Evolutionary conservation across 1,284 basidiomycete genomes (phyloP).

Genomic region (Golubevia sp.): DNA sequence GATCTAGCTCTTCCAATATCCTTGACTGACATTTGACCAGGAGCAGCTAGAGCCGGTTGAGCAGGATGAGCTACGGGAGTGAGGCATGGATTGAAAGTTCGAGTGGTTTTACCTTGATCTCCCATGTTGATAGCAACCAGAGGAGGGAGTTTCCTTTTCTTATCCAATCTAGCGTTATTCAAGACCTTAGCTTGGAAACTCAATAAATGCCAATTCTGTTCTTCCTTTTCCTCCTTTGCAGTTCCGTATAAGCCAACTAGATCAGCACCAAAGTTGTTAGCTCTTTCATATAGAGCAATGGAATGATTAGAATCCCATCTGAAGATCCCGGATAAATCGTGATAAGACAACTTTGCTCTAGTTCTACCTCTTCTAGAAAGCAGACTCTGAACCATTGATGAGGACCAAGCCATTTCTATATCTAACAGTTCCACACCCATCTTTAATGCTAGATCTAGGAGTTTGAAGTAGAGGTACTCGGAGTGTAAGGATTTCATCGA

Average conservation of each 20-base stretch:
- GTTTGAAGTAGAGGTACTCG: constrained; percentile 12
- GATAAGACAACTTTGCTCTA: constrained; percentile 10
- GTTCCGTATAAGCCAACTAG: constrained; percentile 13
- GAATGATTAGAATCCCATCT: constrained; percentile 11
- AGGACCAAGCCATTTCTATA: constrained; percentile 14
- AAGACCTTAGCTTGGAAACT: constrained; percentile 9
- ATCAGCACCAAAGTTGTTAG: constrained; percentile 10
- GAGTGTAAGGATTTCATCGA: constrained; percentile 9
- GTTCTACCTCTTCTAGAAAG: constrained; percentile 5
- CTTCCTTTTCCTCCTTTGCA: background rate
- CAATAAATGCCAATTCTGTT: constrained; percentile 15
- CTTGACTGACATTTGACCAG: constrained; percentile 13
- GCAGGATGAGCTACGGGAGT: constrained; percentile 16
- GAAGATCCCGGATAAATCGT: constrained; percentile 13
- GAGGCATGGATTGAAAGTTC: constrained; percentile 14
- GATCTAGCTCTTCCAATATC: constrained; percentile 6
- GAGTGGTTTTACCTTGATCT: constrained; percentile 7
- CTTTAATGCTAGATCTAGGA: constrained; percentile 8
- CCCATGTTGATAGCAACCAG: constrained; percentile 23
- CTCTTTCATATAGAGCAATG: constrained; percentile 13
- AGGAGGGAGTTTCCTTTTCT: constrained; percentile 5
- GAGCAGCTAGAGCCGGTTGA: constrained; percentile 12
- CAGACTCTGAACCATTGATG: background rate
- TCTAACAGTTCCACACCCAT: constrained; percentile 15
- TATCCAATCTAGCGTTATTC: constrained; percentile 4